These are phyloP conservation scores for Wickerhamiella alocasiicola DNA, from an alignment of 805 yeast genomes.

Conservation along the genomic window DNA sequence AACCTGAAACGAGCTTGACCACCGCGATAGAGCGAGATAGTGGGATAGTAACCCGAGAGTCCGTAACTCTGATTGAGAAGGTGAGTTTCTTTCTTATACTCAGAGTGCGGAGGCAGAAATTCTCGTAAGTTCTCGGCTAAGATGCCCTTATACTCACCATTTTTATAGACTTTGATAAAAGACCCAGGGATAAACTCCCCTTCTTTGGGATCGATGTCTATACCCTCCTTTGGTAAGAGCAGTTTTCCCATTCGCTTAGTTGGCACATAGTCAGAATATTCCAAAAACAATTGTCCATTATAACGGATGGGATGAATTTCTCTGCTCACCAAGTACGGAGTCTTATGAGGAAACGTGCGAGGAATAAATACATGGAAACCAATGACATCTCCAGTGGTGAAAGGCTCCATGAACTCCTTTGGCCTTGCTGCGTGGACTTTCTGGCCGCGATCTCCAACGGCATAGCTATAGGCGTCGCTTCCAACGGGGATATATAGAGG, in stretches of 20 bases:
- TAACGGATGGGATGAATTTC: slow-evolving; percentile 83
- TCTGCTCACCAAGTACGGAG: slow-evolving; percentile 28
- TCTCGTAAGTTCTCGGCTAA: slow-evolving; percentile 59
- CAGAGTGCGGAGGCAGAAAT: slow-evolving; percentile 69
- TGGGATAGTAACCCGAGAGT: slow-evolving; percentile 79
- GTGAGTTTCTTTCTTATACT: slow-evolving; percentile 21
- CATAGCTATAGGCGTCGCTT: slow-evolving; percentile 87
- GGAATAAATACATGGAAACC: slow-evolving; percentile 73
- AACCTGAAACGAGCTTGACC: slow-evolving; percentile 65
- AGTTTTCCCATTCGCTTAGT: slow-evolving; percentile 63
- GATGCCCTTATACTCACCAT: slow-evolving; percentile 56
- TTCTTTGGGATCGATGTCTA: slow-evolving; percentile 12
- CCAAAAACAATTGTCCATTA: slow-evolving; percentile 65
- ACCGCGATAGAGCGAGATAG: slow-evolving; percentile 66
- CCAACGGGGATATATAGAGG: slow-evolving; percentile 92
- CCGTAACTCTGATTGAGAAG: slow-evolving; percentile 53
- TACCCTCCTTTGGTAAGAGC: slow-evolving; percentile 29
- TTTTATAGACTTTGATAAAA: slow-evolving; percentile 55
- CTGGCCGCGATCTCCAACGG: slow-evolving; percentile 72
- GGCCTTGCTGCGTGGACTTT: slow-evolving; percentile 67
- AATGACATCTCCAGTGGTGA: slow-evolving; percentile 65
- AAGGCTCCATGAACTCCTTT: slow-evolving; percentile 37
- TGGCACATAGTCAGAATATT: slow-evolving; percentile 66
- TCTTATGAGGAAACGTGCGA: slow-evolving; percentile 18
- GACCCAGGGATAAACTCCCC: slow-evolving; percentile 34